Evolutionary conservation across 805 yeast genomes (phyloP).

Genomic region (Saturnispora sekii): DNA sequence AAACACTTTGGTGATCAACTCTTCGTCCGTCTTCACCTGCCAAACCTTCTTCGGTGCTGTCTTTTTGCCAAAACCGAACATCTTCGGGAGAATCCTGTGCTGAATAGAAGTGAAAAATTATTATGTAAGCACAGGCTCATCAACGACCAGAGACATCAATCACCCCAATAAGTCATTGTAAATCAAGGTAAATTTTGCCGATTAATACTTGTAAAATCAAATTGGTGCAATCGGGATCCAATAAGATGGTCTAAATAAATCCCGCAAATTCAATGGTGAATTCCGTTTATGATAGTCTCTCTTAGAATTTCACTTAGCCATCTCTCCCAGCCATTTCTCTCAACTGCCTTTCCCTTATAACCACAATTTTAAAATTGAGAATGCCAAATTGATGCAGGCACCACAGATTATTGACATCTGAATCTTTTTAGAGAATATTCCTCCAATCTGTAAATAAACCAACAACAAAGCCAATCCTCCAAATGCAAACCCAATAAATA

Average conservation of each 20-base stretch:
- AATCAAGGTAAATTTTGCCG: too few relatives aligned
- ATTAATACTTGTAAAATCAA: too few relatives aligned
- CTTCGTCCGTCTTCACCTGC: constrained; percentile 20
- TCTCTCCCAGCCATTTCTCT: too few relatives aligned
- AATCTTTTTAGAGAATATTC: constrained; percentile 51
- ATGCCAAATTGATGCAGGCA: constrained; percentile 52
- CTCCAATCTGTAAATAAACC: constrained; percentile 42
- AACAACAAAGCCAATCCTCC: constrained; percentile 66
- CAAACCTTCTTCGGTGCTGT: constrained; percentile 17
- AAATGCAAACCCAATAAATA: constrained; percentile 61
- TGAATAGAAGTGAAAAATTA: too few relatives aligned
- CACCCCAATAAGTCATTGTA: too few relatives aligned
- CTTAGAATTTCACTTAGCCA: too few relatives aligned
- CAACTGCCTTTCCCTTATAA: not conserved
- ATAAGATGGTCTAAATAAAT: not conserved
- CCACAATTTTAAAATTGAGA: constrained; percentile 35
- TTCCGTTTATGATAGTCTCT: too few relatives aligned
- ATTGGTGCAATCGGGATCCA: too few relatives aligned
- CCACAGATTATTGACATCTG: constrained; percentile 68
- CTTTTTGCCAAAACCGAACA: constrained; percentile 25
- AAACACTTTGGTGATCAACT: constrained; percentile 36
- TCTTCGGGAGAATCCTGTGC: not conserved
- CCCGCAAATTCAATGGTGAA: not conserved
- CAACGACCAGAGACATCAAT: too few relatives aligned
- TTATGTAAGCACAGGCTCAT: too few relatives aligned